Conservation (phyloP, 202 grass and related monocot species). For the Panicum virgatum region DNA sequence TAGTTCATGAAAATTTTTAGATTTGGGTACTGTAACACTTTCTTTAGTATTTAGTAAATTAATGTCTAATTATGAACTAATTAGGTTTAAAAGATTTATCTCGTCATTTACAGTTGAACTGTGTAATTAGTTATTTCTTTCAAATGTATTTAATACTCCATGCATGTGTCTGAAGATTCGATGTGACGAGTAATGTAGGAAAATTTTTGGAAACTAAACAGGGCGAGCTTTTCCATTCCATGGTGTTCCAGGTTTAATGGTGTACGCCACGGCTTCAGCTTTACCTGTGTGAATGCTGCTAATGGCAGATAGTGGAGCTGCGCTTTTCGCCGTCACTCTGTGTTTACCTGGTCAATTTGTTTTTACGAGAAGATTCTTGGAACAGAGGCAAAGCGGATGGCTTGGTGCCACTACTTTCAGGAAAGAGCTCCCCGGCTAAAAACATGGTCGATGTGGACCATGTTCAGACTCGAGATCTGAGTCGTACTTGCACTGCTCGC, state of each 20-base stretch:
- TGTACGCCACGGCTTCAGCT: neutral
- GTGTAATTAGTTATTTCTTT: no score
- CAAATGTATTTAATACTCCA: no score
- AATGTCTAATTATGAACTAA: no score
- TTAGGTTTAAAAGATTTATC: no score
- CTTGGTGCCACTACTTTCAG: neutral
- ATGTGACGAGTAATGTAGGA: no score
- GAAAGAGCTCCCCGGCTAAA: neutral
- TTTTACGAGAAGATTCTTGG: constrained; percentile 33
- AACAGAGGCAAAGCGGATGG: neutral
- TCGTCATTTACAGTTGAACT: no score
- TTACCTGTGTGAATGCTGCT: constrained; percentile 31
- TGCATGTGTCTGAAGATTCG: no score
- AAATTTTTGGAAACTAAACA: no score
- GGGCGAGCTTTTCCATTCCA: constrained; percentile 3
- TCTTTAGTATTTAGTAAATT: no score
- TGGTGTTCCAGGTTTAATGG: neutral
- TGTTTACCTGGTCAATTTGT: constrained; percentile 47
- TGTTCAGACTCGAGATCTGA: constrained; percentile 10
- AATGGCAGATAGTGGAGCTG: neutral
- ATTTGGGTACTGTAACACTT: no score
- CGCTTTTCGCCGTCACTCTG: constrained; percentile 18
- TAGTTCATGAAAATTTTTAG: no score
- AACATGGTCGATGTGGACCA: constrained; percentile 11
- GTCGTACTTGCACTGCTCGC: neutral